Conservation (phyloP, 495 filamentous ascomycete genomes). For the Pseudoneurospora amorphoporcata region DNA sequence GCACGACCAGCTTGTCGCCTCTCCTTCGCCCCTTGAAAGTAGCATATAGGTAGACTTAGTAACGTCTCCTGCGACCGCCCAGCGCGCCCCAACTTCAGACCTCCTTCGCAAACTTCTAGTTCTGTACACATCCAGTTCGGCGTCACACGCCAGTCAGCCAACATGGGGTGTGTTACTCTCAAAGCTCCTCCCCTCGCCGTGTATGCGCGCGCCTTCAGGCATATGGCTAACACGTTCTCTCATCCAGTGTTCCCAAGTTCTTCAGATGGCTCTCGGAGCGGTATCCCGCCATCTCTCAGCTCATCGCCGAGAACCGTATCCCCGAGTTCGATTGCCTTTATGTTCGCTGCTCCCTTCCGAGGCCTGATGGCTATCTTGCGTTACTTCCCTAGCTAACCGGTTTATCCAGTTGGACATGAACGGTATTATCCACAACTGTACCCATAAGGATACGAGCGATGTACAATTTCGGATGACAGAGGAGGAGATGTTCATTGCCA, state of each 20-base stretch:
- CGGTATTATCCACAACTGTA: constrained; percentile 99
- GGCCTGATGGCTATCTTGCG: background rate
- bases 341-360: constrained; percentile 31
- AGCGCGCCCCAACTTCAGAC: background rate
- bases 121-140: background rate
- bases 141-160: background rate
- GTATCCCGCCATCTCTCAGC: constrained; percentile 96
- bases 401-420: constrained; percentile 81
- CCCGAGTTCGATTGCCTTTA: constrained; percentile 98
- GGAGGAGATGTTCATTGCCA: constrained; percentile 98
- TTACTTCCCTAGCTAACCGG: constrained; percentile 12
- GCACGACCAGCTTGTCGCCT: constrained; percentile 1
- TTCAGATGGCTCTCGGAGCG: constrained; percentile 94
- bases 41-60: background rate
- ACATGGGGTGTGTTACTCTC: constrained; percentile 18
- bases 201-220: background rate
- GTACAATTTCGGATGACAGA: constrained; percentile 89
- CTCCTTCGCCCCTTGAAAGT: background rate
- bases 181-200: background rate
- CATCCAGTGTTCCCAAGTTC: constrained; percentile 90
- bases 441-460: constrained; percentile 87
- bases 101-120: background rate
- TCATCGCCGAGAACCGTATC: constrained; percentile 98
- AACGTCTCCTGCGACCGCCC: background rate
- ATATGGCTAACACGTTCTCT: background rate